phyloP scores from a whole-genome alignment of 495 filamentous ascomycete genomes.

The Amphirosellinia nigrospora region DNA sequence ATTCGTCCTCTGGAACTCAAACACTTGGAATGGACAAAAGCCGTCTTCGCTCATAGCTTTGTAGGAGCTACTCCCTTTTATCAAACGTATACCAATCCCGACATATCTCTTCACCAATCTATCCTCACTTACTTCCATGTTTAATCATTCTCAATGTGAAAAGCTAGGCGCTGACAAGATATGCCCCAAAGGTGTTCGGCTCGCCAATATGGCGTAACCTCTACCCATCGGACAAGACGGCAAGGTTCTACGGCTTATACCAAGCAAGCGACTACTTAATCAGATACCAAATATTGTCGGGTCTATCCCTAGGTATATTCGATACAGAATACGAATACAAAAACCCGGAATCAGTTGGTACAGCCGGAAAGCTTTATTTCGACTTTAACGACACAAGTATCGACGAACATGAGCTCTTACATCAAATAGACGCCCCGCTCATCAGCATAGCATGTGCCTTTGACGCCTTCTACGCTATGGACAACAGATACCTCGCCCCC shows the following conservation, averaged over 20 bases:
- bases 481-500: constrained; percentile 34
- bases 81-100: background rate
- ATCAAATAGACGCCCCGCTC: constrained; percentile 53
- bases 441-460: constrained; percentile 48
- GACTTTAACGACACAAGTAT: constrained; percentile 29
- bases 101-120: too few species aligned
- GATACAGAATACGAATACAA: constrained; percentile 51
- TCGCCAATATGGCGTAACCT: constrained; percentile 23
- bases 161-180: constrained; percentile 3
- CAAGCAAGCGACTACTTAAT: constrained; percentile 19
- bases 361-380: constrained; percentile 48
- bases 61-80: background rate
- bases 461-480: constrained; percentile 43
- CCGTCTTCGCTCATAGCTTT: constrained; percentile 22
- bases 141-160: background rate
- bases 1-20: constrained; percentile 15
- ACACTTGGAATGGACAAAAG: constrained; percentile 21
- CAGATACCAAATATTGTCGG: constrained; percentile 42
- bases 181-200: constrained; percentile 12
- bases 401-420: constrained; percentile 29
- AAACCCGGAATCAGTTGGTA: constrained; percentile 39
- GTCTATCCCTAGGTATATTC: constrained; percentile 50
- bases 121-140: background rate
- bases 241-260: constrained; percentile 21
- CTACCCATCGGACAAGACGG: constrained; percentile 4